Evolutionary conservation across 805 yeast species (phyloP).

Genomic region (Suhomyces sp.): DNA sequence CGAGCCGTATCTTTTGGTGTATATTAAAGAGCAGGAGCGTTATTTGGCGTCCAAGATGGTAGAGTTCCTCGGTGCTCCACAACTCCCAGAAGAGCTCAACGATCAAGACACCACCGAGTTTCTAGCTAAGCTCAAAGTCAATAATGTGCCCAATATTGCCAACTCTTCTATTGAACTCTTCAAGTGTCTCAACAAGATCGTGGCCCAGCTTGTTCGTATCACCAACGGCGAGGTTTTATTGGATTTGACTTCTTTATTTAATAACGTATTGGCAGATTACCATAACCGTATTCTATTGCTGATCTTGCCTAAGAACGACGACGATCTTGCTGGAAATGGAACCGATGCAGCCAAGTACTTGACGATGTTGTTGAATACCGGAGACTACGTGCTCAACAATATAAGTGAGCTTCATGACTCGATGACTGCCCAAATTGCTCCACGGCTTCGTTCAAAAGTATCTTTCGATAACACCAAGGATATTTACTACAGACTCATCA

Average conservation of each 20-base stretch:
- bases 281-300: slow-evolving; percentile 31
- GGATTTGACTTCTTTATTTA: slow-evolving; percentile 56
- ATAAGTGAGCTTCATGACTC: slow-evolving; percentile 72
- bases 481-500: slow-evolving; percentile 55
- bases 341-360: slow-evolving; percentile 64
- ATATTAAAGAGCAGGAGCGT: slow-evolving; percentile 84
- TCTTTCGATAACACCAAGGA: slow-evolving; percentile 57
- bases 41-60: slow-evolving; percentile 58
- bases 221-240: slow-evolving; percentile 47
- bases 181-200: slow-evolving; percentile 66
- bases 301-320: slow-evolving; percentile 45
- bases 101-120: slow-evolving; percentile 22
- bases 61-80: slow-evolving; percentile 59
- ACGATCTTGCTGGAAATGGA: slow-evolving; percentile 41
- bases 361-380: slow-evolving; percentile 77
- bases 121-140: slow-evolving; percentile 39
- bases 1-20: slow-evolving; percentile 78
- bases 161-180: slow-evolving; percentile 88
- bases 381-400: slow-evolving; percentile 83
- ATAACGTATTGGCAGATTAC: slow-evolving; percentile 57
- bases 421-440: slow-evolving; percentile 38
- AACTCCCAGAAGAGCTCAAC: slow-evolving; percentile 44
- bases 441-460: slow-evolving; percentile 32
- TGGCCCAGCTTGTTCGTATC: slow-evolving; percentile 57
- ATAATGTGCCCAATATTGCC: slow-evolving; percentile 62